phyloP scores from a whole-genome alignment of 495 filamentous ascomycete genomes.

The Penicillium ochrochloron region DNA sequence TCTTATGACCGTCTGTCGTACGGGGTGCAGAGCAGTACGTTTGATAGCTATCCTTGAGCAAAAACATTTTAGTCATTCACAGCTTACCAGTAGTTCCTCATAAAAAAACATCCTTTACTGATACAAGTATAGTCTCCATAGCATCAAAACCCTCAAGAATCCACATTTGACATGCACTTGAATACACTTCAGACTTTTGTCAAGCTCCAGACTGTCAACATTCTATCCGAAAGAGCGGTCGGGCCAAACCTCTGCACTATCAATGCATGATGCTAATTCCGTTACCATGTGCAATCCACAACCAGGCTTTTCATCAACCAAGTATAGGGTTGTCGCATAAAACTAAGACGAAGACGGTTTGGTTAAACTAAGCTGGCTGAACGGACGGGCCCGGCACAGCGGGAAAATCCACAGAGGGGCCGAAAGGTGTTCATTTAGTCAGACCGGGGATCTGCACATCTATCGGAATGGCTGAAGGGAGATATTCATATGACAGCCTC shows the following conservation, averaged over 20 bases:
- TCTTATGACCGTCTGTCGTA: neutral
- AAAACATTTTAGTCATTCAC: neutral
- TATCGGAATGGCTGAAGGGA: neutral
- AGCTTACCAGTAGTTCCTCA: neutral
- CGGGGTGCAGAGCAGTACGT: neutral
- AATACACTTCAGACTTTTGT: neutral
- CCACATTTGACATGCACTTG: neutral
- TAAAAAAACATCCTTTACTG: neutral
- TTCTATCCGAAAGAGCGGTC: neutral
- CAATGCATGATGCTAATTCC: neutral
- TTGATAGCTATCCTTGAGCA: neutral
- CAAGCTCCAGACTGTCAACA: neutral
- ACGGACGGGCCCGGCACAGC: neutral
- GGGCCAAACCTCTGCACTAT: neutral
- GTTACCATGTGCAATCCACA: neutral
- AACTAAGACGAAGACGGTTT: neutral
- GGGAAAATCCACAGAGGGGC: constrained; percentile 3
- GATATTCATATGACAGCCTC: neutral
- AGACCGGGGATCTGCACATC: neutral
- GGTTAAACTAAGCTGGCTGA: neutral
- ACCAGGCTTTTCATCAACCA: neutral
- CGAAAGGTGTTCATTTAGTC: neutral
- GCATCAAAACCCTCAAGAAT: neutral
- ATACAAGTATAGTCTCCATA: neutral
- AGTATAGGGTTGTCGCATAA: neutral